Evolutionary conservation across 2,329 filamentous ascomycete species (phyloP), one percentile per base, ranked within the genome.

Genomic region (Penicillium sp.): DNA sequence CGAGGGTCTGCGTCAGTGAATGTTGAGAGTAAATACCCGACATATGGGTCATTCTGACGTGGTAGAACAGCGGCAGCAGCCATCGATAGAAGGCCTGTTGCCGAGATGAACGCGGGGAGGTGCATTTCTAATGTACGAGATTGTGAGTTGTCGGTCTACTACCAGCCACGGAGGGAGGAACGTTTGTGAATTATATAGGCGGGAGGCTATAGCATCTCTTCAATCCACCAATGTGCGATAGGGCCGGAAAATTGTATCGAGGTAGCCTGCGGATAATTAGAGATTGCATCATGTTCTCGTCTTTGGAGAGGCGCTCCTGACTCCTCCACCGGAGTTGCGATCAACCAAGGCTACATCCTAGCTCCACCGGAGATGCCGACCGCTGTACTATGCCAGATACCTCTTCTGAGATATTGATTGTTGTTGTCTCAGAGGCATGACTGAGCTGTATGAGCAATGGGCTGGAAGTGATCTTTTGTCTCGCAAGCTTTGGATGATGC

Each of bases 11-110:
- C 44, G 15, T 62, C 60, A 0, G 49, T 58, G 31, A 62, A 62
- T 6, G 55, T 58, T 8, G 60, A 62, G 13, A 62, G 55, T 2
- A 62, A 49, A 8, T 62, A 62, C 7, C 60, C 60, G 5, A 47
- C 49, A n/a, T 62, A 58, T 4, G 41, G n/a, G 15, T 31, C 23
- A 21, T 58, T 17, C n/a, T 58, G 55, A 1, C 48, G 35, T 1
- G 55, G 60, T 0, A 58, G 23, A 15, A 29, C 44, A 13, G 48
- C 30, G 17, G 38, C 31, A 5, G 48, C 4, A 7, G 23, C 15
- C 7, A 53, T 48, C 21, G 38, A 19, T 7, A 49, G 23, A 15
- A 56, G 35, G 23, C 30, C 7, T 19, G 55, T 26, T 7, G 51
- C 13, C n/a, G 49, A 21, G 9, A 56, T 15, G 15, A 38, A 23